Evolutionary conservation across 345 rosid species (phyloP), one percentile per base, ranked within the genome.

Genomic region (Salix arbutifolia): DNA sequence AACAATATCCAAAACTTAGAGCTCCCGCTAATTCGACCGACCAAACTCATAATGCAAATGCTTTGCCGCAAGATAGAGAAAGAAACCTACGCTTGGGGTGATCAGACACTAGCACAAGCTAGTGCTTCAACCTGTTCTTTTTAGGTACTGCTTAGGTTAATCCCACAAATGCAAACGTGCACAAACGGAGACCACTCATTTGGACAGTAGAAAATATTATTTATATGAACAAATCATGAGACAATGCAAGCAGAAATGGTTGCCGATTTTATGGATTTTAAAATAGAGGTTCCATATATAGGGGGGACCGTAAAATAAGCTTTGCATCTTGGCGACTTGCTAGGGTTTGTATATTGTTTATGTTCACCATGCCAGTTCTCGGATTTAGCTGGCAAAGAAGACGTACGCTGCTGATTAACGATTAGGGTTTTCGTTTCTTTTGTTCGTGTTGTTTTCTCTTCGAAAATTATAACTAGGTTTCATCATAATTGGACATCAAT

Each of bases 101-200:
- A 68, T 53, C 66, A 28, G 62, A 58, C 28, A 0, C 28, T 3
- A n/a, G 28, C 72, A 76, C 67, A 35, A 35, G 35, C 25, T 38
- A 26, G 33, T 30, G 44, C 23, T 21, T 31, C 17, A 3, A 33
- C 26, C 1, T 23, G 14, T 48, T 52, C 19, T 48, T 13, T 31
- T 19, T 38, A 31, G 21, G 35, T 52, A 16, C 35, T 75, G 46
- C 16, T 25, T 23, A 76, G 37, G 28, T 53, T 76, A 58, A 69
- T 76, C 67, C 19, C 68, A 58, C 69, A 48, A 67, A 68, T 67
- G 78, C 56, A 68, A 7, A 68, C 67, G 78, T 76, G 78, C 42
- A 67, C 28, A 30, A 67, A 67, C 26, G 17, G 69, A 37, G 72
- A 37, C 78, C 78, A 52, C 78, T 68, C n/a, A 68, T 21, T 53